Percentiles rank a stretch among this genome's conserved stretches.
These are phyloP conservation scores for Aspergillus terreus DNA, from an alignment of 2,329 filamentous ascomycete species.

Conservation along the genomic window DNA sequence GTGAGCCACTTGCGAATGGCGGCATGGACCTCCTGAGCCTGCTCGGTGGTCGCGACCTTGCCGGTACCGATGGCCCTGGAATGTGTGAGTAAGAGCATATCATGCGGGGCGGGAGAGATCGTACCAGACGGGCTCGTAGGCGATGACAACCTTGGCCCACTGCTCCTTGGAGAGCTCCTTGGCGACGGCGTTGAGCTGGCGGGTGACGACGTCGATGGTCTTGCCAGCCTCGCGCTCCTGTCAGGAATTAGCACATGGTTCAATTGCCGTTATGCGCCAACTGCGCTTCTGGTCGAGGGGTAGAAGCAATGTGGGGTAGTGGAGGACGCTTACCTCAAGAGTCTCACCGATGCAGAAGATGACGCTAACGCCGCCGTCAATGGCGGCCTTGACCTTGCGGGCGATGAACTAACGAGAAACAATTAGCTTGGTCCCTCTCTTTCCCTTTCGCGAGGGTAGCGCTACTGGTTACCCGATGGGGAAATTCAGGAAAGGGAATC, in stretches of 20 bases:
- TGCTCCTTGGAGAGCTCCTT: conserved; percentile 65
- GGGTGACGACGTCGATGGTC: conserved; percentile 70
- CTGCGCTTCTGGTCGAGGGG: not conserved
- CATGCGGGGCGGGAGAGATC: conserved; percentile 25
- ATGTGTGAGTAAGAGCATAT: not conserved
- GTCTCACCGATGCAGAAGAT: conserved; percentile 98
- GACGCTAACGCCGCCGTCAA: conserved; percentile 81
- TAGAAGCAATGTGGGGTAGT: conserved; percentile 4
- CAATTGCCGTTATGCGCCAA: not conserved
- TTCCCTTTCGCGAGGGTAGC: not conserved
- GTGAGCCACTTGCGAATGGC: conserved; percentile 84
- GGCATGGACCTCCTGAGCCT: conserved; percentile 91
- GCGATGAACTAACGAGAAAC: conserved; percentile 61
- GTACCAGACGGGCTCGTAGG: conserved; percentile 98
- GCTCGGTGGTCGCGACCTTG: conserved; percentile 82
- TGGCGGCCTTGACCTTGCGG: conserved; percentile 88
- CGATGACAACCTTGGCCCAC: conserved; percentile 93
- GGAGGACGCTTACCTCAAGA: conserved; percentile 57
- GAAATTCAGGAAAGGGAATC: not conserved
- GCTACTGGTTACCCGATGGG: not conserved
- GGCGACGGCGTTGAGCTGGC: conserved; percentile 77
- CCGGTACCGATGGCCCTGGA: conserved; percentile 74
- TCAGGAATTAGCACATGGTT: conserved; percentile 13
- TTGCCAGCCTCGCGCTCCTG: conserved; percentile 76
- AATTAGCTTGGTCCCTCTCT: not conserved